Conservation (phyloP, 345 rosid genomes). For the Populus alba region DNA sequence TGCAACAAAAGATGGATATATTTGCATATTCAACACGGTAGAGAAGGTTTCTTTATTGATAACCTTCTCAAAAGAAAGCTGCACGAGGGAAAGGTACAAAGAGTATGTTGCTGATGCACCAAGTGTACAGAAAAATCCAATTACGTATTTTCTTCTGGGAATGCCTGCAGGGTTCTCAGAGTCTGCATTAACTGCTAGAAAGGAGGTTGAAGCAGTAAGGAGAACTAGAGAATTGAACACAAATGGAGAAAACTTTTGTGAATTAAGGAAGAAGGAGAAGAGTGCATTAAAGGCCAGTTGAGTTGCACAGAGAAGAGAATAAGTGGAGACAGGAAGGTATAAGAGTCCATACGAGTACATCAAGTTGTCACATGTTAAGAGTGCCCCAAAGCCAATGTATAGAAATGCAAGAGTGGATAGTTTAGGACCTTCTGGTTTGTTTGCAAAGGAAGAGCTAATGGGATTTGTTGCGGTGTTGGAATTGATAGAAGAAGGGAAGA, state of each 20-base stretch:
- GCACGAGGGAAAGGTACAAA: constrained; percentile 42
- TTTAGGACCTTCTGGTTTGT: constrained; percentile 8
- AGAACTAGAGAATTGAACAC: constrained; percentile 50
- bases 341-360: constrained; percentile 56
- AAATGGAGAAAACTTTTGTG: constrained; percentile 48
- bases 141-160: constrained; percentile 29
- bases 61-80: constrained; percentile 46
- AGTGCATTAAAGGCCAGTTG: constrained; percentile 56
- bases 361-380: constrained; percentile 45
- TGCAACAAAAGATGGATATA: constrained; percentile 41
- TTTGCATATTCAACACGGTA: constrained; percentile 42
- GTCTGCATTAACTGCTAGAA: constrained; percentile 46
- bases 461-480: neutral
- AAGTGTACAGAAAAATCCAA: constrained; percentile 46
- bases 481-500: constrained; percentile 24
- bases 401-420: constrained; percentile 25
- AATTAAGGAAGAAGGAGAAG: constrained; percentile 48
- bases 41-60: constrained; percentile 41
- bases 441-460: neutral
- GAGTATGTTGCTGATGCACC: constrained; percentile 50
- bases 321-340: constrained; percentile 59
- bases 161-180: constrained; percentile 24
- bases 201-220: constrained; percentile 49
- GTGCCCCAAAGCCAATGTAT: constrained; percentile 37
- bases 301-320: constrained; percentile 48